Conservation (phyloP, 129 eudicot genomes). For the Dittrichia graveolens region DNA sequence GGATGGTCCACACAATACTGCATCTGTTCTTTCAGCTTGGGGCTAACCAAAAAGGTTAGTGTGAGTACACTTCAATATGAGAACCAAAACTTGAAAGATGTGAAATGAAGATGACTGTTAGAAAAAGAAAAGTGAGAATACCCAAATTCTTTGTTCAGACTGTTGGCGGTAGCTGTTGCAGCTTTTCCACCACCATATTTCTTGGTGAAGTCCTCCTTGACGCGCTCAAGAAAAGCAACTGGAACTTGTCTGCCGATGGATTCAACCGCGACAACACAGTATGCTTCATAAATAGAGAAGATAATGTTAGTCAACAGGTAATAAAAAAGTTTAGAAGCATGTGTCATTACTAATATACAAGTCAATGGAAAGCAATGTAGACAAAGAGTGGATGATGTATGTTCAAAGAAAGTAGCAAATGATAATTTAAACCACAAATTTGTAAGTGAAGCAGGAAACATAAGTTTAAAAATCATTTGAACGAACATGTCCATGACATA, state of each 20-base stretch:
- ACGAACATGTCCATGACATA: constrained; percentile 9
- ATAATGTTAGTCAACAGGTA: constrained; percentile 25
- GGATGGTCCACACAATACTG: constrained; percentile 90
- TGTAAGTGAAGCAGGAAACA: constrained; percentile 1
- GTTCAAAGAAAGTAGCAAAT: background rate
- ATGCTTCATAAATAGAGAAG: constrained; percentile 46
- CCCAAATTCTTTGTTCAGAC: constrained; percentile 75
- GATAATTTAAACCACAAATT: constrained; percentile 3
- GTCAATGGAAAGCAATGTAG: background rate
- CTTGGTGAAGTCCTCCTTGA: constrained; percentile 71
- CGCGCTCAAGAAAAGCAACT: constrained; percentile 62
- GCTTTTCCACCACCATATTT: constrained; percentile 78
- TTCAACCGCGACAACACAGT: constrained; percentile 78
- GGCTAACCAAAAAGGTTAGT: constrained; percentile 39
- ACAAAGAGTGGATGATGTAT: background rate
- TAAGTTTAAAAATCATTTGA: background rate
- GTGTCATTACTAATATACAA: background rate
- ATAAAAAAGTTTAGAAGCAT: constrained; percentile 4
- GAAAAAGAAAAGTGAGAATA: constrained; percentile 28
- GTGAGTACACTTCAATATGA: background rate
- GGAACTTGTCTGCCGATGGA: constrained; percentile 70
- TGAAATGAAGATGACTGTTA: background rate
- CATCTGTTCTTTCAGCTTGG: constrained; percentile 86
- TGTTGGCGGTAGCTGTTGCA: constrained; percentile 53
- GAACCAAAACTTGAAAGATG: background rate